phyloP scores from a whole-genome alignment of 2,329 filamentous ascomycete species.

The Westerdykella ornata region DNA sequence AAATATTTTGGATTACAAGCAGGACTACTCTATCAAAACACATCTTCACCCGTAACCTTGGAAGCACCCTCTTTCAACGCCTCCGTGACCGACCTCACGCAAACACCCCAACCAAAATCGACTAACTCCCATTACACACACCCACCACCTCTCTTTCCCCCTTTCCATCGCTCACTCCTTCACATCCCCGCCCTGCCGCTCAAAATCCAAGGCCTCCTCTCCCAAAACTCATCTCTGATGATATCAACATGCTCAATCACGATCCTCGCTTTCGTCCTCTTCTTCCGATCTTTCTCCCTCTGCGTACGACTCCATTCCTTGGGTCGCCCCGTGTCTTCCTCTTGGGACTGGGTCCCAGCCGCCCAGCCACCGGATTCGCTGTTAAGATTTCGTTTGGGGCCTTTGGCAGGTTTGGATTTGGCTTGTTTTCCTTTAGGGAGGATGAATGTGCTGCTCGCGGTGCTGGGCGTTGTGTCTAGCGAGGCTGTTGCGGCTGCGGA shows the following conservation, averaged over 20 bases:
- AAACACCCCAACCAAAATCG: too few relatives aligned
- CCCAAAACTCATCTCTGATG: conserved; percentile 94
- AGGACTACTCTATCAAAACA: too few relatives aligned
- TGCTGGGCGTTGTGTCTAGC: too few relatives aligned
- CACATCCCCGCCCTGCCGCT: conserved; percentile 29
- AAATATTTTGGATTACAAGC: too few relatives aligned
- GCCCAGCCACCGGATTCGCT: conserved; percentile 12
- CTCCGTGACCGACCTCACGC: too few relatives aligned
- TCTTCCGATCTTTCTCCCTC: conserved; percentile 74
- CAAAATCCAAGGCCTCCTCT: conserved; percentile 67
- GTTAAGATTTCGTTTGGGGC: not conserved
- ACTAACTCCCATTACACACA: not conserved
- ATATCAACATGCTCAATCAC: conserved; percentile 84
- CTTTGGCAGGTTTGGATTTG: not conserved
- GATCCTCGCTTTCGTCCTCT: conserved; percentile 70
- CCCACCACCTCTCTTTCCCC: not conserved
- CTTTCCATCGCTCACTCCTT: not conserved
- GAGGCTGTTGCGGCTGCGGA: not conserved
- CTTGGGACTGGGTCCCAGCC: conserved; percentile 13
- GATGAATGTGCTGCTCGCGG: too few relatives aligned
- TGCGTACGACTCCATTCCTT: conserved; percentile 67
- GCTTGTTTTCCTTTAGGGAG: not conserved
- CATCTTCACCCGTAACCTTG: too few relatives aligned
- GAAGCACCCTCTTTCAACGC: too few relatives aligned
- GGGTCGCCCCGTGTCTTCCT: conserved; percentile 29